A percentile compares a stretch with the other conserved stretches of the same genome.
Evolutionary conservation across 352 stramenopile genomes (phyloP).

Genomic region (Detonula confervacea): DNA sequence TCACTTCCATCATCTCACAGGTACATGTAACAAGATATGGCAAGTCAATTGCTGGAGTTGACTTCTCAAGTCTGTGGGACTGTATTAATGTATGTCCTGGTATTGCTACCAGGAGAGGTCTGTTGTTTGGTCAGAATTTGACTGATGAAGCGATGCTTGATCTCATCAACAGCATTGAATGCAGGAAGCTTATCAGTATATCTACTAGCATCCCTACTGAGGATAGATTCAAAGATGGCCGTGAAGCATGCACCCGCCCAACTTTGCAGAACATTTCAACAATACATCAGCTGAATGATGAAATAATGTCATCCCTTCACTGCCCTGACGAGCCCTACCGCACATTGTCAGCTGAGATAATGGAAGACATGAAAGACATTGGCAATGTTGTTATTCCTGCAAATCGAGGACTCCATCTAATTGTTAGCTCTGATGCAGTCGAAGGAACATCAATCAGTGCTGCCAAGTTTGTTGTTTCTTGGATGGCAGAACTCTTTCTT

Average conservation of each 20-base stretch:
- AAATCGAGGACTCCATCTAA: constrained; percentile 12
- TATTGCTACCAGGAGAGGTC: neutral
- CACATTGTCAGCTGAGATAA: neutral
- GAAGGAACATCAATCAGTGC: constrained; percentile 6
- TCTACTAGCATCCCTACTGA: neutral
- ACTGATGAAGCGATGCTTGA: constrained; percentile 6
- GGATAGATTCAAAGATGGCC: constrained; percentile 1
- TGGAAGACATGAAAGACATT: neutral
- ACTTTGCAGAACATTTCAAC: neutral
- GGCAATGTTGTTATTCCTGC: neutral
- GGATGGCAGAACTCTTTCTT: constrained; percentile 8
- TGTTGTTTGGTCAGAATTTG: constrained; percentile 15
- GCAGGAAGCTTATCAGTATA: constrained; percentile 8
- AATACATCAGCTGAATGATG: neutral
- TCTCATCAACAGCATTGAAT: constrained; percentile 12
- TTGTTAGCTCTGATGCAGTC: neutral
- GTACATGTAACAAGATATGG: constrained; percentile 13
- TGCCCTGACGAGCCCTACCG: neutral
- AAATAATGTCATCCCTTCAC: neutral
- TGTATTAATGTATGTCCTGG: constrained; percentile 23
- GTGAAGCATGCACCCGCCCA: constrained; percentile 16
- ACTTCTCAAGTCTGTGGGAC: constrained; percentile 20
- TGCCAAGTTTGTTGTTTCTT: constrained; percentile 4
- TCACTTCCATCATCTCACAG: neutral
- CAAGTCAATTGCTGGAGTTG: constrained; percentile 13